Base-by-base conservation (phyloP, 192 early-diverging fungal species). In the Dissophora ornata region DNA sequence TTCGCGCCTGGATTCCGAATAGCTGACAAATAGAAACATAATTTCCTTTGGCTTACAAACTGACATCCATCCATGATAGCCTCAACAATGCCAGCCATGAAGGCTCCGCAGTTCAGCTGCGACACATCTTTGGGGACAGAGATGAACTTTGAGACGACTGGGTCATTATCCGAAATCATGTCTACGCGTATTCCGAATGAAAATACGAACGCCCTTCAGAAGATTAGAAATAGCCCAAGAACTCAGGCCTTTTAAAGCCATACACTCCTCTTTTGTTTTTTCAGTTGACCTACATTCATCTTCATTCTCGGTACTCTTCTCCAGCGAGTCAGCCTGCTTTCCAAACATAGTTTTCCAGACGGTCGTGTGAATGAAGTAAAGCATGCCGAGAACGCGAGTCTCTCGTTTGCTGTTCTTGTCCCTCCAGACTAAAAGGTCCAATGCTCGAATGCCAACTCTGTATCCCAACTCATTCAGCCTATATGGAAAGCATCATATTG, bases 91-190 rank as follows among this genome's bases (percentile, higher is more conserved):
- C 98, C 98, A 40, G 95, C 96, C 57, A 97, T 84, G 73, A 97
- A 99, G 5, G 98, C 97, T 36, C 93, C 94, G 8, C 93, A 93
- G 79, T 95, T 97, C 32, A 99, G 89, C 30, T 91, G 89, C 22
- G 95, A 88, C 68, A 97, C 84, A 71, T 99, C 98, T 64, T 92
- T 93, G 4, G 98, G 98, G 8, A 97, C 90, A 8, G 95, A 95
- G 40, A 99, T 95, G 79, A 92, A 98, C 74, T 90, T 92, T 30
- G 90, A 90, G 42, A 98, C 83, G 4, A 90, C 60, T 2, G 97
- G 97, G 46, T 99, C 97, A 66, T 98, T 98, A 77, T 99, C 98
- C n/a, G 91, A 95, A 29, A 99, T 96, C 98, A 99, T 99, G 73
- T 98, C 94, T 96, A 69, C 7, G n/a, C n/a, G n/a, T n/a, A n/a